Base-by-base conservation (phyloP, 129 eudicot species). In the Smallanthus sonchifolius region DNA sequence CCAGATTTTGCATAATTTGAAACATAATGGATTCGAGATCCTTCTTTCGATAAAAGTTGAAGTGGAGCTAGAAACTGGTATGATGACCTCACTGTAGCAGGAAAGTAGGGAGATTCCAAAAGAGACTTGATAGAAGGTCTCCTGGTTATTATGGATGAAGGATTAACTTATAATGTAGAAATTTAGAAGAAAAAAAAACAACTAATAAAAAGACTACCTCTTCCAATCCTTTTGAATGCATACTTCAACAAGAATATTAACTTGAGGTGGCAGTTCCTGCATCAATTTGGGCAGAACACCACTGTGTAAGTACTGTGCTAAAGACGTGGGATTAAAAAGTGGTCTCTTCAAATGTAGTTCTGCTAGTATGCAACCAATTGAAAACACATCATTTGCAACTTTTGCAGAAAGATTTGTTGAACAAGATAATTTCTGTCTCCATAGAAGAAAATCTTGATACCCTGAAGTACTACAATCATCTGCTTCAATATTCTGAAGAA, bases 101-200 rank as follows among this genome's bases (percentile, higher is more conserved):
- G 85, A 83, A 94, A 94, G 75, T 86, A 94, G 15, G 99, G 99
- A 60, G 97, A 94, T 65, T 91, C 99, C 93, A 94, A 67, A 77
- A 94, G 89, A 77, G 86, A 82, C 66, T 88, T 85, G 36, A 91
- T 89, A 80, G 96, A 79, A 65, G 97, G 96, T 86, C 96, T 86
- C 97, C 99, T 94, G 79, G 54, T 43, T 45, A 74, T 38, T 65
- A 15, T 32, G 74, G 64, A 67, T 2, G 65, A 17, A 15, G 19
- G 3, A 59, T 13, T 15, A 49, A 34, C 36, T 78, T 15, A 55
- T 11, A 76, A 32, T 30, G 48, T 42, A 16, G 52, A 52, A 75
- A 4, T 8, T 52, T 5, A 28, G 4, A 11, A 19, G 7, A 47
- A 15, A 16, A 37, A 39, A 20, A n/a, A n/a, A n/a, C n/a, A 44